phyloP scores from a whole-genome alignment of 257 asterid species.

The Penstemon eatonii region DNA sequence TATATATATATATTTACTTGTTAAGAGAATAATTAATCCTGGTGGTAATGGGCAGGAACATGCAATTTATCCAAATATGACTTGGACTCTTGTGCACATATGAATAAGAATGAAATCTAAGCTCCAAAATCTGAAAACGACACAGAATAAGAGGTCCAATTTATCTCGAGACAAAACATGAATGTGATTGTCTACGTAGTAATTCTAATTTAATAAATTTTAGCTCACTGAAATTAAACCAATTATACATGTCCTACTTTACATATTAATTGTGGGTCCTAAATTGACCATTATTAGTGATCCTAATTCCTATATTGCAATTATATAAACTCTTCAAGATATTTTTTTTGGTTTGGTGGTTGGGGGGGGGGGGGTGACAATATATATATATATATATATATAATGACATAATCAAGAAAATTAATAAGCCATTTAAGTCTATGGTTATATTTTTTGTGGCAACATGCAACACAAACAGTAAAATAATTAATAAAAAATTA shows the following conservation, averaged over 20 bases:
- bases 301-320: not conserved
- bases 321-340: no score
- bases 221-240: not conserved
- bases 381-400: no score
- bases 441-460: no score
- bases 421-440: no score
- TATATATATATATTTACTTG: not conserved
- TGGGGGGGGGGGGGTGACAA: no score
- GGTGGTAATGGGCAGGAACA: conserved; percentile 28
- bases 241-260: conserved; percentile 5
- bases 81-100: conserved; percentile 21
- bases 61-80: conserved; percentile 20
- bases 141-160: conserved; percentile 23
- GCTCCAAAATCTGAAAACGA: conserved; percentile 26
- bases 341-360: no score
- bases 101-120: conserved; percentile 15
- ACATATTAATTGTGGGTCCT: conserved; percentile 5
- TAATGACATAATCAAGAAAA: no score
- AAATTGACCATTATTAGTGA: conserved; percentile 6
- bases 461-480: no score
- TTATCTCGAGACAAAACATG: conserved; percentile 22
- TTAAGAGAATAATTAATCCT: not conserved
- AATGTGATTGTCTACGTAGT: conserved; percentile 21
- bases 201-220: conserved; percentile 7
- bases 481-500: no score